Base-by-base conservation (phyloP, 139 green algal species). In the Mesotaenium endlicherianum region DNA sequence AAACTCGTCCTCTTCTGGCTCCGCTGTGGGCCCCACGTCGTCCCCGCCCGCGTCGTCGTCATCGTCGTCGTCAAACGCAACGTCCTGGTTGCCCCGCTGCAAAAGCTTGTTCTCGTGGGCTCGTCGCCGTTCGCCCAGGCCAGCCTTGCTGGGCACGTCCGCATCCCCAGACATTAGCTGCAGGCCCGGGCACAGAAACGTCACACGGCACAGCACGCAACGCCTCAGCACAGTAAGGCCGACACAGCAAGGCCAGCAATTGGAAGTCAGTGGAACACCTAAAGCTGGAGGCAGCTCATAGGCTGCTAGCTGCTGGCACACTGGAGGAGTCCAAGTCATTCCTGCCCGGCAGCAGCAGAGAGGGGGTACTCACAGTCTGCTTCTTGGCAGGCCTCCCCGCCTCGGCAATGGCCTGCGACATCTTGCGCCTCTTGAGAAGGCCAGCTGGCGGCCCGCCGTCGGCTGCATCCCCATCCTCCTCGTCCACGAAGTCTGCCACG, bases 401-500 rank as follows among this genome's bases (percentile, higher is more conserved):
- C 60, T 90, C 70, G 30, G 17, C 26, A 81, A 76, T 81, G 26
- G 71, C 36, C 49, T 70, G 53, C 1, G 68, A 86, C 55, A 59
- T 72, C 39, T 68, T 87, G 41, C 34, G 39, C 83, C 2, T 14
- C 14, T 40, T 38, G 8, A 83, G 8, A 17, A 85, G 20, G 50
- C 31, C 79, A 17, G 3, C 69, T 26, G 41, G 79, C 6, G 80
- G n/a, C 4, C 69, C 80, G 14, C 47, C 70, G 16, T 86, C 31
- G 6, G 42, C 79, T 39, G 71, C 76, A 20, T 68, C 43, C 60
- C 72, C 47, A 14, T 84, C 57, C 14, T 70, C 82, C n/a, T 53
- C 68, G 6, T 82, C 90, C 50, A 97, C 90, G 34, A 98, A 75
- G 88, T 94, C 95, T 0, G 89, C 93, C 64, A 98, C 92, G 71